phyloP scores from a whole-genome alignment of 139 green algal genomes.

The Tetratostichococcus sp. region DNA sequence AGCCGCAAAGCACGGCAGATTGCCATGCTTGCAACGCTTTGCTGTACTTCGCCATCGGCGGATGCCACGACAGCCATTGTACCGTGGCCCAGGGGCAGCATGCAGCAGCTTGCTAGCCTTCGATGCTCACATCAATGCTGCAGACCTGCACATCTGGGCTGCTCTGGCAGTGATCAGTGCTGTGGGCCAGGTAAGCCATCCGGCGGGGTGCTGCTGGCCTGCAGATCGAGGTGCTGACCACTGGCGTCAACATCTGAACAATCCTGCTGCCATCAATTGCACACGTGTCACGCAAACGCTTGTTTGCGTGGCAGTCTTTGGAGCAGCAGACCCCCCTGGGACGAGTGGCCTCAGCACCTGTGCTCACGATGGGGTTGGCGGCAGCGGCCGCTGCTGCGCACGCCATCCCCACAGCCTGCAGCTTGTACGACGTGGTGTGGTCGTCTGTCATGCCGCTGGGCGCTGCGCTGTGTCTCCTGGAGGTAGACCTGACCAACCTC shows the following conservation, averaged over 20 bases:
- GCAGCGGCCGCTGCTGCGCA: slow-evolving; percentile 17
- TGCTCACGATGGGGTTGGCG: slow-evolving; percentile 37
- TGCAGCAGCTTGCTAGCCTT: too few species aligned
- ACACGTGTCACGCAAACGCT: too few species aligned
- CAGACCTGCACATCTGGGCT: neutral
- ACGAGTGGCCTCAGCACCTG: slow-evolving; percentile 26
- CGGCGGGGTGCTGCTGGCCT: too few species aligned
- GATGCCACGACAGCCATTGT: too few species aligned
- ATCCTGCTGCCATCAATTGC: too few species aligned
- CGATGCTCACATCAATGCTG: neutral
- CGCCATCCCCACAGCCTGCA: slow-evolving; percentile 28
- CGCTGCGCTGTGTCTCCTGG: slow-evolving; percentile 60
- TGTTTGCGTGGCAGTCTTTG: slow-evolving; percentile 34
- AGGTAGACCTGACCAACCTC: slow-evolving; percentile 41
- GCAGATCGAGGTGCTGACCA: too few species aligned
- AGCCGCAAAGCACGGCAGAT: too few species aligned
- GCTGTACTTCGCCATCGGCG: too few species aligned
- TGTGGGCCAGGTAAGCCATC: neutral
- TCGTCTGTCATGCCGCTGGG: slow-evolving; percentile 58
- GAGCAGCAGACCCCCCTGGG: slow-evolving; percentile 32
- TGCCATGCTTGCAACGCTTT: too few species aligned
- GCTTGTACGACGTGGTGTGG: slow-evolving; percentile 48
- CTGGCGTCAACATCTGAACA: too few species aligned
- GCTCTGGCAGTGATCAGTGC: neutral
- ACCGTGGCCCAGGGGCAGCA: too few species aligned